phyloP scores from a whole-genome alignment of 805 yeast genomes.

The Hermanozyma aechmeae region DNA sequence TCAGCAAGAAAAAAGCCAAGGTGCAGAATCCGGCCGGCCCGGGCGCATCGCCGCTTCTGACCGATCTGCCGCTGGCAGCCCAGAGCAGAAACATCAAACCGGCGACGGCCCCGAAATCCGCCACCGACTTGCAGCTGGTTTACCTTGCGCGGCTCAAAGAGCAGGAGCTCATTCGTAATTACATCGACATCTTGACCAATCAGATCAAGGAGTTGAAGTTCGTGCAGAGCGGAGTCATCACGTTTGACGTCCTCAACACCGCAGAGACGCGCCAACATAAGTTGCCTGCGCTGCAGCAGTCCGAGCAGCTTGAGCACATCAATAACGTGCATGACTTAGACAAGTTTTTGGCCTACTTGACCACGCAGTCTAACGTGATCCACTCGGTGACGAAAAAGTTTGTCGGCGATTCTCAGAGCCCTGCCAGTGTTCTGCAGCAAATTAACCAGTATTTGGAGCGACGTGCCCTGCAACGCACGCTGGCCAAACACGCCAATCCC shows the following conservation, averaged over 20 bases:
- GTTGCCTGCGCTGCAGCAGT: constrained; percentile 5
- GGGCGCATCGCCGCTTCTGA: background rate
- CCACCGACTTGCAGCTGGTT: constrained; percentile 17
- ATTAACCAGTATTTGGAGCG: constrained; percentile 13
- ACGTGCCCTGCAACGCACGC: constrained; percentile 7
- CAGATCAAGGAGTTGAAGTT: constrained; percentile 34
- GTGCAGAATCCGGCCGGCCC: constrained; percentile 1
- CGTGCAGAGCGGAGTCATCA: constrained; percentile 35
- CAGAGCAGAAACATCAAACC: background rate
- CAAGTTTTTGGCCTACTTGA: constrained; percentile 26
- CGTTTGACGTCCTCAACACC: constrained; percentile 28
- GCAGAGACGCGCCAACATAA: constrained; percentile 3
- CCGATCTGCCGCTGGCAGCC: background rate
- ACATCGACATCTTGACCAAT: constrained; percentile 31
- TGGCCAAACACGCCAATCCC: background rate
- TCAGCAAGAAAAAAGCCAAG: constrained; percentile 7
- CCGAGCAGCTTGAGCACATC: constrained; percentile 29
- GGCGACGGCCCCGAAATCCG: constrained; percentile 4
- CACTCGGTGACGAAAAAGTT: constrained; percentile 28
- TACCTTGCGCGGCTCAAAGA: constrained; percentile 31
- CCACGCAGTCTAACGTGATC: constrained; percentile 27
- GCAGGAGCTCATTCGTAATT: constrained; percentile 32
- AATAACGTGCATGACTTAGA: constrained; percentile 32
- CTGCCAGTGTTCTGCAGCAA: constrained; percentile 7
- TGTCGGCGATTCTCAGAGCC: constrained; percentile 5